Evolutionary conservation across 2,329 filamentous ascomycete species (phyloP).

Genomic region (Saccharata proteae): DNA sequence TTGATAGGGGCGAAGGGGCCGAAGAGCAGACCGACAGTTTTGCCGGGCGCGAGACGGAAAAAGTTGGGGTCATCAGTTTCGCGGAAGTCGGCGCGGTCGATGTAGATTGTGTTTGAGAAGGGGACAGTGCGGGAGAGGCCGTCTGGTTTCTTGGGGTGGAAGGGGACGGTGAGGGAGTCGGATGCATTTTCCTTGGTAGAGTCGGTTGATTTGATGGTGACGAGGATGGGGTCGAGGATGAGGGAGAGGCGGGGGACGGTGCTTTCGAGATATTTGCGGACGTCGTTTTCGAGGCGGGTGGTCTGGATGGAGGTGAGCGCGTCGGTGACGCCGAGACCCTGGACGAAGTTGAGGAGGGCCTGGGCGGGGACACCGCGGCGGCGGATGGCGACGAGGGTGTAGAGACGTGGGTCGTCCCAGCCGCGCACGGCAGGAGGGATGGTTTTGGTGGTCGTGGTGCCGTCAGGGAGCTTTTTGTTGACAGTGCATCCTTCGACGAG

Average conservation of each 20-base stretch:
- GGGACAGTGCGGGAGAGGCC: constrained; percentile 50
- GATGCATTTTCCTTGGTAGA: constrained; percentile 59
- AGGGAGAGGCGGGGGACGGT: constrained; percentile 85
- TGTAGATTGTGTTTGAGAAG: constrained; percentile 71
- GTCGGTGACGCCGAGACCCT: constrained; percentile 84
- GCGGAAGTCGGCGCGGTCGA: constrained; percentile 69
- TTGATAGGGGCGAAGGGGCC: constrained; percentile 58
- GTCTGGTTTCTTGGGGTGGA: constrained; percentile 66
- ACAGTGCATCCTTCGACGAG: constrained; percentile 55
- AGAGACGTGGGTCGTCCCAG: constrained; percentile 87
- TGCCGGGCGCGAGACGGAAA: constrained; percentile 65
- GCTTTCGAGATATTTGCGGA: constrained; percentile 76
- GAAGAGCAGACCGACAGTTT: constrained; percentile 62
- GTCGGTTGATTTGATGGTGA: constrained; percentile 75
- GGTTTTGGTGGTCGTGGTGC: constrained; percentile 23
- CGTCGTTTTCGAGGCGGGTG: constrained; percentile 68
- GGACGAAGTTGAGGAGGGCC: constrained; percentile 79
- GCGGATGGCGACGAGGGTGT: constrained; percentile 73
- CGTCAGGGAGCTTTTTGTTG: constrained; percentile 32
- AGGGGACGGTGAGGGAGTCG: constrained; percentile 58
- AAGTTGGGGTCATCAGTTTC: constrained; percentile 61
- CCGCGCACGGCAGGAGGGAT: constrained; percentile 53
- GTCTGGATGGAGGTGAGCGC: constrained; percentile 68
- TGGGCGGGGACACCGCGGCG: constrained; percentile 78
- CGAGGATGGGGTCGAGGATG: constrained; percentile 71